Percentiles rank a stretch among this genome's conserved stretches.
phyloP scores from a whole-genome alignment of 306 rosid genomes.

The Crataegus laevigata region DNA sequence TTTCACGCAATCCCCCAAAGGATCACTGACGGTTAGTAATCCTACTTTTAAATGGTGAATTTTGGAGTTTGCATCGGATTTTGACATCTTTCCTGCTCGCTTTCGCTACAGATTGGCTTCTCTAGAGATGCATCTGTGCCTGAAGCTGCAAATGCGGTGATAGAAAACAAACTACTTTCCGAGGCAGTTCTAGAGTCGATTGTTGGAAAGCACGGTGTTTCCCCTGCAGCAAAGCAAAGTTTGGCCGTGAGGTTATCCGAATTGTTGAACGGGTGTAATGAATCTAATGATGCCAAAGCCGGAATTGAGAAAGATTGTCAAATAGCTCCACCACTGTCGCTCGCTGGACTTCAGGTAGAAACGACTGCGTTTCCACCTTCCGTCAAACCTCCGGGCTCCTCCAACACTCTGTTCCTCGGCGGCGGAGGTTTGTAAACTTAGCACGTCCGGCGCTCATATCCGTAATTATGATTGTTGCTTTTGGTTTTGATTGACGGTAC shows the following conservation, averaged over 20 bases:
- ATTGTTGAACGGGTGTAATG: slow-evolving; percentile 16
- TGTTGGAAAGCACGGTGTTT: slow-evolving; percentile 62
- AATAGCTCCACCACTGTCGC: background rate
- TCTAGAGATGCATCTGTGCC: slow-evolving; percentile 55
- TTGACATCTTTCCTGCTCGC: background rate
- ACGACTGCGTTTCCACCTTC: slow-evolving; percentile 14
- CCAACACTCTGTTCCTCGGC: slow-evolving; percentile 33
- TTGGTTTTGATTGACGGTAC: background rate
- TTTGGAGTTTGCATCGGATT: background rate
- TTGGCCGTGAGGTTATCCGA: slow-evolving; percentile 41
- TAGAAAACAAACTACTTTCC: slow-evolving; percentile 50
- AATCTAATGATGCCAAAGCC: background rate
- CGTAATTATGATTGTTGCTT: background rate
- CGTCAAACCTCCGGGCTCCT: slow-evolving; percentile 36
- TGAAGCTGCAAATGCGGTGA: slow-evolving; percentile 16
- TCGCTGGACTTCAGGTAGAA: slow-evolving; percentile 31
- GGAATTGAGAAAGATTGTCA: background rate
- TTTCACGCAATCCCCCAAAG: slow-evolving; percentile 49
- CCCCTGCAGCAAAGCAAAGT: slow-evolving; percentile 57
- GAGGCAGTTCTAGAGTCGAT: slow-evolving; percentile 68
- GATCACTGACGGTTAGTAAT: slow-evolving; percentile 43
- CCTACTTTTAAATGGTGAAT: background rate
- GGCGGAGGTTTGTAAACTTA: slow-evolving; percentile 22
- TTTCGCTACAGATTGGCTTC: slow-evolving; percentile 44
- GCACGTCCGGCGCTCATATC: background rate